Evolutionary conservation across 2,329 filamentous ascomycete genomes (phyloP).

Genomic region (Colletotrichum lupini): DNA sequence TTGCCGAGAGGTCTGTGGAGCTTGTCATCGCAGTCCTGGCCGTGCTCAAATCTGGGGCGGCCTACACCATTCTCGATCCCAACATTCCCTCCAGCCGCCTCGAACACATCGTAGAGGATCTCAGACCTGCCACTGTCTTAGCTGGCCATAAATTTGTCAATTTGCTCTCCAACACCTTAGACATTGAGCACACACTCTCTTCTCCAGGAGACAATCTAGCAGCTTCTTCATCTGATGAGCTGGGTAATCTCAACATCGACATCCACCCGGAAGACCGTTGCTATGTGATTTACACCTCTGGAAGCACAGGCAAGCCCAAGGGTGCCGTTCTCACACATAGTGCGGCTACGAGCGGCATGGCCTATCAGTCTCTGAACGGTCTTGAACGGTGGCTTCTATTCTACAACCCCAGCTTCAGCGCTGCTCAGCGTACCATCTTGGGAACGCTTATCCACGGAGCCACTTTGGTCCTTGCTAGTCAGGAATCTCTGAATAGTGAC

Average conservation of each 20-base stretch:
- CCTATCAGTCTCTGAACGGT: constrained; percentile 3
- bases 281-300: constrained; percentile 42
- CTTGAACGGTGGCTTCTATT: constrained; percentile 37
- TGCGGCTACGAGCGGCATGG: constrained; percentile 24
- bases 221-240: background rate
- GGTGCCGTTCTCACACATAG: constrained; percentile 40
- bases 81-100: constrained; percentile 32
- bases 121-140: constrained; percentile 19
- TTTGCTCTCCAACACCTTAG: background rate
- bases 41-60: constrained; percentile 39
- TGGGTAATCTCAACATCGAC: background rate
- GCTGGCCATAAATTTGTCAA: background rate
- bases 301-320: constrained; percentile 40
- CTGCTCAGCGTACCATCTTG: constrained; percentile 34
- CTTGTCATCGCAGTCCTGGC: constrained; percentile 37
- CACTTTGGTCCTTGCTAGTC: constrained; percentile 38
- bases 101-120: constrained; percentile 35
- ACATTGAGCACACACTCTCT: background rate
- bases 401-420: constrained; percentile 39
- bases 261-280: background rate
- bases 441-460: constrained; percentile 38
- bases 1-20: constrained; percentile 10
- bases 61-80: constrained; percentile 38
- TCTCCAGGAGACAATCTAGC: too few relatives aligned
- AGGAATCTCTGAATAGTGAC: constrained; percentile 37